Evolutionary conservation across 768 basidiomycete genomes (phyloP).

Genomic region (Rhodotorula babjevae): DNA sequence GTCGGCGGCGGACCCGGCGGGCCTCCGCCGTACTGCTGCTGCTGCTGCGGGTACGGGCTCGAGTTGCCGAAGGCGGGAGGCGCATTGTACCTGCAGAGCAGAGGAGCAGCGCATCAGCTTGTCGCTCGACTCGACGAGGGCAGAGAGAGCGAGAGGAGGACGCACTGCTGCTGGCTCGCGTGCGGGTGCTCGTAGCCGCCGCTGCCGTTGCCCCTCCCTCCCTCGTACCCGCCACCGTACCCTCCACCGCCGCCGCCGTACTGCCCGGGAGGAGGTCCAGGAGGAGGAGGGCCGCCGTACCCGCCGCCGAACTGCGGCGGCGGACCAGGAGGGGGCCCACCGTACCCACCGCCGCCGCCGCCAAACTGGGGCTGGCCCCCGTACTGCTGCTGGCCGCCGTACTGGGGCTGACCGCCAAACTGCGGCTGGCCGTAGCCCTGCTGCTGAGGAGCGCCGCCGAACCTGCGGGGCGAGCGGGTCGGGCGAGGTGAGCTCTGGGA

Average conservation of each 20-base stretch:
- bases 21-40: slow-evolving; percentile 9
- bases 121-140: not conserved
- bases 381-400: not conserved
- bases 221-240: not conserved
- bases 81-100: slow-evolving; percentile 10
- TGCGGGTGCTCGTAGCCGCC: slow-evolving; percentile 24
- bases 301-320: not conserved
- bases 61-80: slow-evolving; percentile 12
- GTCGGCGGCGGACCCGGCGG: slow-evolving; percentile 25
- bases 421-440: too few species aligned
- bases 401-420: not conserved
- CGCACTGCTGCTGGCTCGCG: slow-evolving; percentile 21
- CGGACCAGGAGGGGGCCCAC: not conserved
- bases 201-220: not conserved
- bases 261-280: slow-evolving; percentile 8
- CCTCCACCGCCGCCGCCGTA: not conserved
- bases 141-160: not conserved
- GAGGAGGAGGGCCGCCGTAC: not conserved
- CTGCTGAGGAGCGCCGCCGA: too few species aligned
- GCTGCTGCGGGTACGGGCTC: slow-evolving; percentile 7
- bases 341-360: not conserved
- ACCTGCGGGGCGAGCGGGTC: too few species aligned
- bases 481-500: too few species aligned
- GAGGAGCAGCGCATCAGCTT: too few species aligned
- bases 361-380: not conserved